phyloP scores from a whole-genome alignment of 106 monocot genomes.

The Dendrobium chrysotoxum region DNA sequence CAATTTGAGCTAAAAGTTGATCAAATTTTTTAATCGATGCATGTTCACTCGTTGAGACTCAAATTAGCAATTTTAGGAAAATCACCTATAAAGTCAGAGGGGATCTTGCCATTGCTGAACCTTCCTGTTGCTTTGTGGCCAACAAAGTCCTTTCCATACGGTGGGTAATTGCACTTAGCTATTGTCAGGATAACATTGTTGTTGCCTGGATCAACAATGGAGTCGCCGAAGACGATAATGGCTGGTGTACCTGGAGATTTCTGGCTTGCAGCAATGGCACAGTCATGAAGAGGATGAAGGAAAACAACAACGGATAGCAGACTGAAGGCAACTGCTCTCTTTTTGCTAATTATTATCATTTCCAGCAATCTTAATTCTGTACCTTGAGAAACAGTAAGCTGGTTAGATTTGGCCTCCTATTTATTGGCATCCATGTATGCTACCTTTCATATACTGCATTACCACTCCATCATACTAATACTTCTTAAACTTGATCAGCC shows the following conservation, averaged over 20 bases:
- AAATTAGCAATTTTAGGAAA: background rate
- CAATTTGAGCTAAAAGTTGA: background rate
- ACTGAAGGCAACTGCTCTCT: background rate
- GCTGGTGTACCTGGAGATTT: slow-evolving; percentile 16
- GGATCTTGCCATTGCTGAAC: slow-evolving; percentile 69
- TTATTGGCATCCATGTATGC: background rate
- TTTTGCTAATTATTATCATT: background rate
- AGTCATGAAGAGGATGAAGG: background rate
- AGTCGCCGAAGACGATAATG: slow-evolving; percentile 71
- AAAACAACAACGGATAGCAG: background rate
- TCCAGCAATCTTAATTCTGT: background rate
- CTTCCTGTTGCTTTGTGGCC: slow-evolving; percentile 58
- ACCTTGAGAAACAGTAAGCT: background rate
- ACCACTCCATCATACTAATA: no score
- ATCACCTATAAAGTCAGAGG: slow-evolving; percentile 64
- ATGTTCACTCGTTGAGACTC: no score
- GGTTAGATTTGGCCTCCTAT: background rate
- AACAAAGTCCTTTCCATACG: slow-evolving; percentile 63
- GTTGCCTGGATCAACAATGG: slow-evolving; percentile 86
- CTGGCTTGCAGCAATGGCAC: background rate
- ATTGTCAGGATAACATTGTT: slow-evolving; percentile 53
- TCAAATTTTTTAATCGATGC: no score
- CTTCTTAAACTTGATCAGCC: no score
- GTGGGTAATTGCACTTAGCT: slow-evolving; percentile 65
- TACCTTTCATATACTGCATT: background rate